Evolutionary conservation across 1,284 basidiomycete species (phyloP).

Genomic region (Naganishia albida): DNA sequence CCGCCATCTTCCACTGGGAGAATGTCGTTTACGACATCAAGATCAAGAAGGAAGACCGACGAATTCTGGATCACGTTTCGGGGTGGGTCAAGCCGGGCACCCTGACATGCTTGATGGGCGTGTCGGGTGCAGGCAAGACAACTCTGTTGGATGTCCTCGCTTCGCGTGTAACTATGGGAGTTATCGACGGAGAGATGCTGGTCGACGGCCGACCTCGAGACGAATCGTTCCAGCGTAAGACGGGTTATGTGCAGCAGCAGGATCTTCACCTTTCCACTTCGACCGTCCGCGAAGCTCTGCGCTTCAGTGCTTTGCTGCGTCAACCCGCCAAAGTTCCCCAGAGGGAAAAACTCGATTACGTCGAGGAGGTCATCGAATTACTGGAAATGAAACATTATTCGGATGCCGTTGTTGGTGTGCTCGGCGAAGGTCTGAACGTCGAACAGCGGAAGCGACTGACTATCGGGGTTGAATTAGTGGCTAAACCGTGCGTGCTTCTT

Average conservation of each 20-base stretch:
- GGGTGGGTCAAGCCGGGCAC: conserved; percentile 81
- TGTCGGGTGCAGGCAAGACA: conserved; percentile 75
- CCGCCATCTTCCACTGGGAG: conserved; percentile 56
- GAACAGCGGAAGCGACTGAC: conserved; percentile 78
- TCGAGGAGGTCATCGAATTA: conserved; percentile 74
- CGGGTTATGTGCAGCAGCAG: conserved; percentile 71
- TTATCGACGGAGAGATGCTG: conserved; percentile 74
- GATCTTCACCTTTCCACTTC: conserved; percentile 71
- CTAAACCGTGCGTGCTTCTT: conserved; percentile 54
- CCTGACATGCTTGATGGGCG: conserved; percentile 66
- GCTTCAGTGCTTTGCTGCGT: conserved; percentile 77
- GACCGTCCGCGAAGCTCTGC: conserved; percentile 79
- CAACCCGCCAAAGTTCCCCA: conserved; percentile 69
- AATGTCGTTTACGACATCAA: conserved; percentile 59
- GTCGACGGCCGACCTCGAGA: conserved; percentile 75
- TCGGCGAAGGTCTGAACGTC: conserved; percentile 62
- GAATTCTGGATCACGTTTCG: conserved; percentile 73
- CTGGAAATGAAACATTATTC: conserved; percentile 71
- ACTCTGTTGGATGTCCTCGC: conserved; percentile 82
- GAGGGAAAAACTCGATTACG: conserved; percentile 76
- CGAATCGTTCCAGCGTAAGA: conserved; percentile 63
- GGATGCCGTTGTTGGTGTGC: conserved; percentile 75
- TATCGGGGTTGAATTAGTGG: conserved; percentile 78
- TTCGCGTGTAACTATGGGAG: conserved; percentile 71
- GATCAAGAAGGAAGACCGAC: conserved; percentile 62